phyloP scores from a whole-genome alignment of 2,329 filamentous ascomycete genomes.

The Talaromyces sp. region DNA sequence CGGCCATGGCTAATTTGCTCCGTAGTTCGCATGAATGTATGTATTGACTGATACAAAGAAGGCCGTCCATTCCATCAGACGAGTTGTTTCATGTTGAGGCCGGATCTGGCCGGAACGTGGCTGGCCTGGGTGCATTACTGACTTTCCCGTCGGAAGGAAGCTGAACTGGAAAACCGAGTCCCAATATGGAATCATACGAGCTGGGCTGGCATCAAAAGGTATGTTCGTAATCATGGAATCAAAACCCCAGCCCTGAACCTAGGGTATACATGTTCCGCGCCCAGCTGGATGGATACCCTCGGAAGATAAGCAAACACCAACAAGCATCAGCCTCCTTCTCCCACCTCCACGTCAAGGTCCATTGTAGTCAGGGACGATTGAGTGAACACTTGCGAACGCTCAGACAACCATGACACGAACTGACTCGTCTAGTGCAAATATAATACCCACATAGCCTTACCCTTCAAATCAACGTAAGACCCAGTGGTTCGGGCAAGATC shows the following conservation, averaged over 20 bases:
- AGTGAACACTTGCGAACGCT: background rate
- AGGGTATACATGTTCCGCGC: background rate
- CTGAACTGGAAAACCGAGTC: background rate
- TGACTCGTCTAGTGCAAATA: constrained; percentile 2
- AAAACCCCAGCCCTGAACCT: background rate
- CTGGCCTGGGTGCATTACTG: background rate
- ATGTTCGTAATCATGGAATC: background rate
- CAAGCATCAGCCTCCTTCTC: background rate
- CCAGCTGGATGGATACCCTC: constrained; percentile 7
- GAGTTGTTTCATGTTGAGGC: constrained; percentile 3
- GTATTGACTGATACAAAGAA: background rate
- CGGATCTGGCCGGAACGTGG: background rate
- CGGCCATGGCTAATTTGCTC: background rate
- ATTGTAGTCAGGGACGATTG: background rate
- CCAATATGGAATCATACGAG: background rate
- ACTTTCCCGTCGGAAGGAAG: background rate
- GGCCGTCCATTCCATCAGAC: background rate
- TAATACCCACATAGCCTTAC: background rate
- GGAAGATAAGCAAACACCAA: background rate
- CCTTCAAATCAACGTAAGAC: background rate
- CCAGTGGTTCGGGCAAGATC: constrained; percentile 3
- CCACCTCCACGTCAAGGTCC: background rate
- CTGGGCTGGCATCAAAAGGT: background rate
- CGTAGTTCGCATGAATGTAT: background rate
- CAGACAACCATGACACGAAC: background rate